Evolutionary conservation across 2,329 filamentous ascomycete genomes (phyloP).

Genomic region (Diaporthe ampelina): DNA sequence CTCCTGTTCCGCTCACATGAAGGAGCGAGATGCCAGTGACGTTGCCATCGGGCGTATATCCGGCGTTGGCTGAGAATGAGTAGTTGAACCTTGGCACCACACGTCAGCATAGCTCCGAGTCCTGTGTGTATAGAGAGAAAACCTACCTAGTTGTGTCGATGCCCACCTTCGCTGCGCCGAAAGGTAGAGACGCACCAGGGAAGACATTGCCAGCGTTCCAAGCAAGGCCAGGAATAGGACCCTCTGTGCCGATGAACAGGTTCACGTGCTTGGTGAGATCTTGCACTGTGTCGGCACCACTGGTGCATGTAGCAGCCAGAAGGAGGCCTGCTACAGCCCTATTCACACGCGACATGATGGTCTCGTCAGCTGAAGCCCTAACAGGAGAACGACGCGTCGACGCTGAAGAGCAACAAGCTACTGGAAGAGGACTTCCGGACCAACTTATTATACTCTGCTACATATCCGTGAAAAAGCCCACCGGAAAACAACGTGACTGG

Average conservation of each 20-base stretch:
- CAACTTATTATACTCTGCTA: constrained; percentile 6
- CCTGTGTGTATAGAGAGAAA: not conserved
- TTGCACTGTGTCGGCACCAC: constrained; percentile 10
- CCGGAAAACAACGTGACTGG: constrained; percentile 15
- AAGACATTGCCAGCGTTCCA: constrained; percentile 60
- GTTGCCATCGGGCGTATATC: constrained; percentile 57
- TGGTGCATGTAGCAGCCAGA: constrained; percentile 14
- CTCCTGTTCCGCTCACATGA: constrained; percentile 76
- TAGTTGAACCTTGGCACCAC: not conserved
- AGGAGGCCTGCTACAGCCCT: not conserved
- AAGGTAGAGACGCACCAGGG: constrained; percentile 61
- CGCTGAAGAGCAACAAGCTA: not conserved
- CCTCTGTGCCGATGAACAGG: constrained; percentile 63
- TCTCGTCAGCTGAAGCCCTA: not conserved
- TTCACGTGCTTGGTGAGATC: constrained; percentile 62
- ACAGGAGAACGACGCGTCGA: not conserved
- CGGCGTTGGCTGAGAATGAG: constrained; percentile 16
- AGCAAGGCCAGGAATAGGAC: constrained; percentile 57
- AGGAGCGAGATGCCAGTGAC: constrained; percentile 75
- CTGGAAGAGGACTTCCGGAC: no score
- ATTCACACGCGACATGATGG: not conserved
- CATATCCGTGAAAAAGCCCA: not conserved
- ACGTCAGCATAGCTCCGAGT: not conserved
- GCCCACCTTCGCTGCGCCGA: constrained; percentile 64
- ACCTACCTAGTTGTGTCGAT: constrained; percentile 67